Evolutionary conservation across 805 yeast genomes (phyloP), one percentile per base, ranked within the genome.

Genomic region (Sugiyamaella mastotermitis): DNA sequence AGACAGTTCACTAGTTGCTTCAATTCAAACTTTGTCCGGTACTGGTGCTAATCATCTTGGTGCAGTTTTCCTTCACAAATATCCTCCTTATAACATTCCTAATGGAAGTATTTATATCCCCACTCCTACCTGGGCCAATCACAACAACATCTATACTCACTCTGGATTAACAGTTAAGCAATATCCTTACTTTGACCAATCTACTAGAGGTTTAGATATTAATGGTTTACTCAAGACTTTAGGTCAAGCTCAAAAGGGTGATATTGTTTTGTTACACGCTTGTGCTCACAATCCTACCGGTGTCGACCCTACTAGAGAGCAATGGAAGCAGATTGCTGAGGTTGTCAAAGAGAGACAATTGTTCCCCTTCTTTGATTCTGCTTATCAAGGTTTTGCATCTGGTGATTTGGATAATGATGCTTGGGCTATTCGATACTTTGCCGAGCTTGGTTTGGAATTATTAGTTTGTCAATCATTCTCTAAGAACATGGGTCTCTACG

Each of bases 231-330:
- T 88, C 25, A 48, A 52, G 9, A 65, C 85, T 31, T 79, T 90
- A 47, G 66, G 73, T 33, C 41, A 58, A 15, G 94, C 96, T 9
- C 80, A 81, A 38, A 58, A 60, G 5, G 94, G 94, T 34, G 85
- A 95, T 6, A 67, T 86, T 31, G 78, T 90, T 51, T 62, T 90
- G 41, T 69, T 90, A 43, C 98, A 90, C 58, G 87, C 97, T 3
- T 88, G 97, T 62, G 97, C 97, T 23, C 98, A 90, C 65, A 90
- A 90, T 62, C 97, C 98, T 43, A 90, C 97, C 16, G 98, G 97
- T 29, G 76, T 90, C 51, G 98, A 90, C 61, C 97, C 97, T 41
- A 76, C 83, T 2, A 66, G 69, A 42, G 82, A 73, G 36, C 83
- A 90, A 65, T 90, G 98, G 98, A 60, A 60, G 32, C 51, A 68